Conservation (phyloP, 257 asterid genomes). For the Solanum boliviense region DNA sequence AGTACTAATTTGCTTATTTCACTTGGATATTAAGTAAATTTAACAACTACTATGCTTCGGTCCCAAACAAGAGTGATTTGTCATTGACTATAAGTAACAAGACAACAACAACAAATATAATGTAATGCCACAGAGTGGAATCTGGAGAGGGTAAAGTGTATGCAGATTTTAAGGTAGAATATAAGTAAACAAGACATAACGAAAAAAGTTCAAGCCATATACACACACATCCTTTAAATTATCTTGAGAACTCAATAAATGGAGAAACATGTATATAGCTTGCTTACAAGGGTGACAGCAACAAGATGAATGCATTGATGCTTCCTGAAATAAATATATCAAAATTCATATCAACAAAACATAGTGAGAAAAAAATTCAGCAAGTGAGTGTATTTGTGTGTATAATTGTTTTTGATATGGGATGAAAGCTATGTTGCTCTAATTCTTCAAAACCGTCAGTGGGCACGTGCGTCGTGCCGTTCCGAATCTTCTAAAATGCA, state of each 20-base stretch:
- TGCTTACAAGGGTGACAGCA: slow-evolving; percentile 66
- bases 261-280: neutral
- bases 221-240: neutral
- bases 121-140: neutral
- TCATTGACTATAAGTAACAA: neutral
- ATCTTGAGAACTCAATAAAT: neutral
- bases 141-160: neutral
- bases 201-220: neutral
- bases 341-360: neutral
- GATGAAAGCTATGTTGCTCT: neutral
- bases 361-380: neutral
- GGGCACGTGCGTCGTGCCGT: accelerated
- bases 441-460: neutral
- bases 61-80: neutral
- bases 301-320: slow-evolving; percentile 43
- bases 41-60: neutral
- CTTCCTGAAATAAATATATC: slow-evolving; percentile 46
- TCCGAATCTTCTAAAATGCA: no score
- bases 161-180: neutral
- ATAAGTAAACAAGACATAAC: neutral
- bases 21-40: neutral
- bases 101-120: neutral
- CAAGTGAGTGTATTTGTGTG: neutral
- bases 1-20: neutral
- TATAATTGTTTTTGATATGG: neutral